These are phyloP conservation scores for Astrocystis sublimbata DNA, from an alignment of 495 filamentous ascomycete species.

Conservation along the genomic window DNA sequence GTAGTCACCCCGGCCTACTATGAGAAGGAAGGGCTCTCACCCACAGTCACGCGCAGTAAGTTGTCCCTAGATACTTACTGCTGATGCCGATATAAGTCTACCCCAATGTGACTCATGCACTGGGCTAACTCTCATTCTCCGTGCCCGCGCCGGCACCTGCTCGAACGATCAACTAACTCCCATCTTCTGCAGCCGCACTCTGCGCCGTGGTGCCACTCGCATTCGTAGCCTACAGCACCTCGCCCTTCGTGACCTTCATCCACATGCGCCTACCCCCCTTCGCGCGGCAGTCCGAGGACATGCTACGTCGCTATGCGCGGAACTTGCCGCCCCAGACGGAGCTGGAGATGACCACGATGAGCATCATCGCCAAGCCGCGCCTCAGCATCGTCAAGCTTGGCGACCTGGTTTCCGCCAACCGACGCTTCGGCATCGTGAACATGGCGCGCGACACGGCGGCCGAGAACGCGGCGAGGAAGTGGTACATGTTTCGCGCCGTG, in stretches of 20 bases:
- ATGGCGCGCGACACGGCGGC: constrained; percentile 41
- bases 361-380: constrained; percentile 59
- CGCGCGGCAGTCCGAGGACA: constrained; percentile 67
- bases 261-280: constrained; percentile 68
- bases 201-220: constrained; percentile 65
- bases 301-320: constrained; percentile 63
- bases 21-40: constrained; percentile 40
- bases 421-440: constrained; percentile 54
- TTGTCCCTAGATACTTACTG: too few relatives aligned
- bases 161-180: constrained; percentile 11
- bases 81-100: too few relatives aligned
- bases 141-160: too few relatives aligned
- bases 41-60: constrained; percentile 26
- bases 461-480: constrained; percentile 29
- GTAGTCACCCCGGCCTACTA: constrained; percentile 62
- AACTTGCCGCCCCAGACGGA: constrained; percentile 62
- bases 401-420: constrained; percentile 49
- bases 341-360: constrained; percentile 72
- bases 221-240: constrained; percentile 63
- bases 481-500: constrained; percentile 42
- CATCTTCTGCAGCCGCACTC: constrained; percentile 49
- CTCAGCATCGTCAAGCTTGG: constrained; percentile 46
- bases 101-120: too few relatives aligned
- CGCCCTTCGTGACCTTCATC: constrained; percentile 71
- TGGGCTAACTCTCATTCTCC: too few relatives aligned